Conservation (phyloP, 1,284 basidiomycete species). For the Sporisorium exsertum region DNA sequence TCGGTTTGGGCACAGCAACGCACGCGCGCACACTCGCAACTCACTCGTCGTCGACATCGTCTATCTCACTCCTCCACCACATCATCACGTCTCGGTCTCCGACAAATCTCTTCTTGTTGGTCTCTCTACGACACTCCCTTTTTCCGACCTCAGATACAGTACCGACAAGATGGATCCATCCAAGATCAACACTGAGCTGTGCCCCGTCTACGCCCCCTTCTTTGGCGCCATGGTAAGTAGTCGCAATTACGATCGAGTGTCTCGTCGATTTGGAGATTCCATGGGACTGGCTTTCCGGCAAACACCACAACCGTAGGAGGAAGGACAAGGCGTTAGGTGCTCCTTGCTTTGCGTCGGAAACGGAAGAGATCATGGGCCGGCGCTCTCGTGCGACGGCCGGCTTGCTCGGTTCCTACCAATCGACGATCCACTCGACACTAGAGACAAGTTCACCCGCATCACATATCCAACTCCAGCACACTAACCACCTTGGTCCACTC, state of each 20-base stretch:
- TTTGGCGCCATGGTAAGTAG: conserved; percentile 89
- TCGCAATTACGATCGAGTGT: not conserved
- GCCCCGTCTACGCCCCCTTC: conserved; percentile 80
- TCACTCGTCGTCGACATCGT: conserved; percentile 3
- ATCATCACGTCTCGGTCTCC: not conserved
- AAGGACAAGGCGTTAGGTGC: not conserved
- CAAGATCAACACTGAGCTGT: conserved; percentile 65
- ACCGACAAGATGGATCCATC: conserved; percentile 54
- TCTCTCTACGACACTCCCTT: conserved; percentile 5
- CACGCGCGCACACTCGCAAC: conserved; percentile 16
- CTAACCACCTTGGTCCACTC: not conserved
- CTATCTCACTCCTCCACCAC: conserved; percentile 20
- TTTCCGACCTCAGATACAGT: not conserved
- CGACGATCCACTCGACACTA: conserved; percentile 2
- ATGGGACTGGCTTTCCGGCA: not conserved
- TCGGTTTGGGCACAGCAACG: not conserved
- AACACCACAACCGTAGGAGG: too few relatives aligned
- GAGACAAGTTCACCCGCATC: not conserved
- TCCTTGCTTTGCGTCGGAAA: not conserved
- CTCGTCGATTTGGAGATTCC: too few relatives aligned
- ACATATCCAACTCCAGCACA: not conserved
- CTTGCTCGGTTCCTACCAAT: not conserved
- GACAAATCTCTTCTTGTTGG: conserved; percentile 6
- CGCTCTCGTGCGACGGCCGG: not conserved
- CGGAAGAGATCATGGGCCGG: not conserved